These are phyloP conservation scores for Pyricularia sp. DNA, from an alignment of 2,329 filamentous ascomycete genomes.

Conservation along the genomic window DNA sequence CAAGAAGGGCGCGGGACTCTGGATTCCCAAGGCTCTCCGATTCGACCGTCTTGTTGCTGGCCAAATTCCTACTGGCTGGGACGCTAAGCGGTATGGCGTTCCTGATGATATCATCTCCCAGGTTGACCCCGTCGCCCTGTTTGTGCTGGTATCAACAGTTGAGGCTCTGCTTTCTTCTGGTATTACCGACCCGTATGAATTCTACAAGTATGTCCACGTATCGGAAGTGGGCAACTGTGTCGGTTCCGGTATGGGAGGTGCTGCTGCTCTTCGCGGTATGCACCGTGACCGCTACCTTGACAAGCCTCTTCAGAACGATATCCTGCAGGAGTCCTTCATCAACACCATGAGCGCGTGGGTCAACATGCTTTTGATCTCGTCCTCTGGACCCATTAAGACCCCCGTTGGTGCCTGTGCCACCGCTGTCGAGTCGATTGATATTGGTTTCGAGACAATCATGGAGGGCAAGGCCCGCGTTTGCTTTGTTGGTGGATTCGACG, in stretches of 20 bases:
- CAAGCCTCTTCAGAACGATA: constrained; percentile 96
- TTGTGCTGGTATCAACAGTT: constrained; percentile 83
- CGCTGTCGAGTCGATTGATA: constrained; percentile 91
- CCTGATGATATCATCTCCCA: constrained; percentile 96
- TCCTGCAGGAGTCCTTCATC: constrained; percentile 98
- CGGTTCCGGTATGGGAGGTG: constrained; percentile 95
- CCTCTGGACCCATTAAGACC: constrained; percentile 92
- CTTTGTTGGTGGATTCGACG: constrained; percentile 97
- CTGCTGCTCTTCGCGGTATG: constrained; percentile 86
- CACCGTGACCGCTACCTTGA: constrained; percentile 96
- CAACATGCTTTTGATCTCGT: constrained; percentile 96
- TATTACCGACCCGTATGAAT: constrained; percentile 98
- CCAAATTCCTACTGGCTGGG: constrained; percentile 94
- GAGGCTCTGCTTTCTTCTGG: constrained; percentile 84
- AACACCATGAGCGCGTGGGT: constrained; percentile 99
- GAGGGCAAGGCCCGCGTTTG: constrained; percentile 96
- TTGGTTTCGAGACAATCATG: constrained; percentile 95
- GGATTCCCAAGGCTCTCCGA: constrained; percentile 92
- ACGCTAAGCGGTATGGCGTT: constrained; percentile 89
- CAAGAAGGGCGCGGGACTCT: constrained; percentile 86
- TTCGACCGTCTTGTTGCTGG: constrained; percentile 97
- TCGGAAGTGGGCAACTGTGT: constrained; percentile 97
- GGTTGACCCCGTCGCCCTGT: constrained; percentile 92
- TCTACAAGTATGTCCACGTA: constrained; percentile 98
- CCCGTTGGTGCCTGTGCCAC: constrained; percentile 96